Percentiles rank a stretch among this genome's conserved stretches.
phyloP scores from a whole-genome alignment of 1,139 yeast genomes.

The Arxiozyma heterogenica region DNA sequence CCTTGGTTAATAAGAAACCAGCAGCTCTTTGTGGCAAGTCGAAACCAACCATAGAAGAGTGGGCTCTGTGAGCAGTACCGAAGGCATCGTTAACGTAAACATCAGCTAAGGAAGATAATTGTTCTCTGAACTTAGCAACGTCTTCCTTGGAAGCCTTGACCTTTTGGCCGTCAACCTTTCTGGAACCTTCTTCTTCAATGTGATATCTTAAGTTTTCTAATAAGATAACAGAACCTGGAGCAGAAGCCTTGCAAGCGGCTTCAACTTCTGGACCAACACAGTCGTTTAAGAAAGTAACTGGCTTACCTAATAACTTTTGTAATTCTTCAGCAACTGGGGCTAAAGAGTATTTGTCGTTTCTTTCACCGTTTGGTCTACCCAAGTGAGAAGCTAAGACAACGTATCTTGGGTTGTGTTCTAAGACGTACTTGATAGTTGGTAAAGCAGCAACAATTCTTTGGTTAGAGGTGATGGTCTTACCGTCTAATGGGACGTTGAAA shows the following conservation, averaged over 20 bases:
- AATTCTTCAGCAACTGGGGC: conserved; percentile 88
- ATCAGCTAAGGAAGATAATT: conserved; percentile 83
- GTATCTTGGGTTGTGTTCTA: conserved; percentile 81
- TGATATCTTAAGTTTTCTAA: conserved; percentile 96
- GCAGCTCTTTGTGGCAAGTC: conserved; percentile 83
- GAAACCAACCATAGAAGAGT: conserved; percentile 17
- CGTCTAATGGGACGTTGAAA: conserved; percentile 17
- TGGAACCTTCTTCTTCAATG: conserved; percentile 37
- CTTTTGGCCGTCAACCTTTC: conserved; percentile 16
- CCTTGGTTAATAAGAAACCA: conserved; percentile 87
- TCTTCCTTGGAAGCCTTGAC: conserved; percentile 49
- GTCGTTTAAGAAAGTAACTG: conserved; percentile 42
- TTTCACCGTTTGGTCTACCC: conserved; percentile 19
- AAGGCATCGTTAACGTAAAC: conserved; percentile 95
- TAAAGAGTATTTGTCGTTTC: conserved; percentile 64
- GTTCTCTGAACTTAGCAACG: conserved; percentile 77
- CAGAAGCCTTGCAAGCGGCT: conserved; percentile 58
- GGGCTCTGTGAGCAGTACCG: conserved; percentile 76
- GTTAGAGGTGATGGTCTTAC: conserved; percentile 15
- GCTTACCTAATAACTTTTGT: conserved; percentile 56
- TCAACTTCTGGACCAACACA: conserved; percentile 70
- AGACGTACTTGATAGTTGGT: conserved; percentile 89
- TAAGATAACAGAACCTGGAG: conserved; percentile 57
- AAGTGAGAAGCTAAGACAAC: conserved; percentile 60
- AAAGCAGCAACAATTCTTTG: conserved; percentile 67